These are phyloP conservation scores for Taphrina pruni DNA, from an alignment of 1,139 yeast genomes.

Conservation along the genomic window DNA sequence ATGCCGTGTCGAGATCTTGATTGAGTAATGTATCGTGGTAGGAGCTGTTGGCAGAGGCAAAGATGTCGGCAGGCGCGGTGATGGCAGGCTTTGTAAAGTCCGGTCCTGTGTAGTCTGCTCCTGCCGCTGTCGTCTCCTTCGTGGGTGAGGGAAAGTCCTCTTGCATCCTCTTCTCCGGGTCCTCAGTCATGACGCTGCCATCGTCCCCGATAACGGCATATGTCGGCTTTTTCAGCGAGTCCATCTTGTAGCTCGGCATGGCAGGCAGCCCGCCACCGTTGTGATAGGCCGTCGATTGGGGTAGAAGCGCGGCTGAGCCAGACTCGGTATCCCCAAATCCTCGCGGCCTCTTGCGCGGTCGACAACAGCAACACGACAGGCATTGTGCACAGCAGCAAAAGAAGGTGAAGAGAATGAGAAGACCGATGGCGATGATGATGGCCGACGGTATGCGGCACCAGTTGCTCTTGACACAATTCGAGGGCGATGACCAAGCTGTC, in stretches of 20 bases:
- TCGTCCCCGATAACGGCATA: slow-evolving; percentile 40
- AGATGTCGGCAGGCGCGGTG: slow-evolving; percentile 13
- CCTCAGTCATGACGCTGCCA: slow-evolving; percentile 38
- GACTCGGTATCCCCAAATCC: slow-evolving; percentile 21
- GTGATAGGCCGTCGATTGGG: slow-evolving; percentile 21
- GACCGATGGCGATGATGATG: slow-evolving; percentile 41
- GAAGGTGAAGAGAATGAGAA: slow-evolving; percentile 44
- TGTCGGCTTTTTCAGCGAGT: slow-evolving; percentile 29
- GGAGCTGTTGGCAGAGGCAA: slow-evolving; percentile 1
- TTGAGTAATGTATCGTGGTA: slow-evolving; percentile 17
- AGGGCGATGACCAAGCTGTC: slow-evolving; percentile 36
- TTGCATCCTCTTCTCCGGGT: slow-evolving; percentile 23
- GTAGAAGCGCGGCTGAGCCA: slow-evolving; percentile 22
- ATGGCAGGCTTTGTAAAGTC: slow-evolving; percentile 7
- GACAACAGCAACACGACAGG: slow-evolving; percentile 40
- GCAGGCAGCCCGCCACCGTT: slow-evolving; percentile 22
- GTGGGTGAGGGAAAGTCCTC: slow-evolving; percentile 24
- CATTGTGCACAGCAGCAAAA: slow-evolving; percentile 42
- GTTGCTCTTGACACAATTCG: slow-evolving; percentile 27
- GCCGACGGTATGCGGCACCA: slow-evolving; percentile 41
- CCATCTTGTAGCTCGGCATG: slow-evolving; percentile 38
- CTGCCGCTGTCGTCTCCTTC: not conserved
- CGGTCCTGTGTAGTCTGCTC: slow-evolving; percentile 7
- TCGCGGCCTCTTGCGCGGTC: slow-evolving; percentile 14
- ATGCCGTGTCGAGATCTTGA: slow-evolving; percentile 1